Conservation (phyloP, 352 stramenopile genomes). For the Thalassiosira tumida region DNA sequence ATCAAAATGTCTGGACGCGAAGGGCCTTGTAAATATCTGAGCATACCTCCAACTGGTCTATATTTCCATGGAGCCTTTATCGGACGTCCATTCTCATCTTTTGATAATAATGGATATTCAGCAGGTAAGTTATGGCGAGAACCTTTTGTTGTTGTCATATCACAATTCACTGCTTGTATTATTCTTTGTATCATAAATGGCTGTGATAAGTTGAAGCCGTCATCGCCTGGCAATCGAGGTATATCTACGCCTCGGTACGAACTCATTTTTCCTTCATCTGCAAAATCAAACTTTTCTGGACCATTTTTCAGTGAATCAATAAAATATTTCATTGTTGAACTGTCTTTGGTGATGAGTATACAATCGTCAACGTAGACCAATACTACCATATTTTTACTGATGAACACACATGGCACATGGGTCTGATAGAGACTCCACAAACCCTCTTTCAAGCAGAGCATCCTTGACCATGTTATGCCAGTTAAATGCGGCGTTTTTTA, state of each 20-base stretch:
- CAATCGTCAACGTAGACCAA: constrained; percentile 70
- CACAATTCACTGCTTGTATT: constrained; percentile 35
- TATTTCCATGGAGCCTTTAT: constrained; percentile 33
- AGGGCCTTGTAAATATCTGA: constrained; percentile 68
- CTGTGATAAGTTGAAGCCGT: constrained; percentile 43
- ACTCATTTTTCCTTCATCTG: constrained; percentile 58
- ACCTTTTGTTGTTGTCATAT: neutral
- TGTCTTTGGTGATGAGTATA: constrained; percentile 34
- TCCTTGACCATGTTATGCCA: constrained; percentile 75
- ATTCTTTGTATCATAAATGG: constrained; percentile 65
- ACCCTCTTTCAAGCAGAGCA: constrained; percentile 45
- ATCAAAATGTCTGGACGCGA: constrained; percentile 69
- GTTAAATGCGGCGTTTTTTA: constrained; percentile 73
- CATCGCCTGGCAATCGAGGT: neutral
- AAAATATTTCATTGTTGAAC: constrained; percentile 46
- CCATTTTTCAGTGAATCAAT: constrained; percentile 46
- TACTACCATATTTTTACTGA: constrained; percentile 38
- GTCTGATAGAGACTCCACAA: constrained; percentile 56
- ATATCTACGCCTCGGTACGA: constrained; percentile 73
- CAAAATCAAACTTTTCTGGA: constrained; percentile 65
- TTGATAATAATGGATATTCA: neutral
- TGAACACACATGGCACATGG: constrained; percentile 76
- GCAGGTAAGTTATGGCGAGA: neutral
- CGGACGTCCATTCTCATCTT: neutral
- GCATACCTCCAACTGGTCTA: constrained; percentile 73